These are phyloP conservation scores for Tricholoma terreum DNA, from an alignment of 768 basidiomycete genomes.

Conservation along the genomic window DNA sequence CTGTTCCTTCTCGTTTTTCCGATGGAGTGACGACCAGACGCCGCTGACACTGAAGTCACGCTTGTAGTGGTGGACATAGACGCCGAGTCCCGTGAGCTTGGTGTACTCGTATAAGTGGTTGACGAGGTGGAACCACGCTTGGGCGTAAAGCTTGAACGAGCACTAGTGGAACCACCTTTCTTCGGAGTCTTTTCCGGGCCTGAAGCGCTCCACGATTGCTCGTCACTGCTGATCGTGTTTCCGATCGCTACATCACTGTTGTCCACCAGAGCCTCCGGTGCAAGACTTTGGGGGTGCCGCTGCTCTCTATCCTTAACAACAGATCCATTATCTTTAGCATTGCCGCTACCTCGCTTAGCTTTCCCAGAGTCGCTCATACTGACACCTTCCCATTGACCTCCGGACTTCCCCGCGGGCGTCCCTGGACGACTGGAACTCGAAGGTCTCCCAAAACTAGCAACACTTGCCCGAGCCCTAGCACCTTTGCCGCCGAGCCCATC, in stretches of 20 bases:
- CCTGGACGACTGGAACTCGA: constrained; percentile 67
- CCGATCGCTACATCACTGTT: constrained; percentile 36
- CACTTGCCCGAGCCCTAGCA: constrained; percentile 73
- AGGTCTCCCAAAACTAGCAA: constrained; percentile 67
- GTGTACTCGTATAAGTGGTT: constrained; percentile 78
- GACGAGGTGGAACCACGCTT: constrained; percentile 91
- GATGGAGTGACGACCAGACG: constrained; percentile 70
- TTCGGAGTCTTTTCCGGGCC: constrained; percentile 63
- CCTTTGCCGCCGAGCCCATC: constrained; percentile 83
- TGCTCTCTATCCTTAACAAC: constrained; percentile 46
- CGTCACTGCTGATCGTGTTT: constrained; percentile 56
- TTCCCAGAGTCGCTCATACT: constrained; percentile 39
- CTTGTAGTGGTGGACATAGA: constrained; percentile 78
- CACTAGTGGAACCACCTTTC: constrained; percentile 53
- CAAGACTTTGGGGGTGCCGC: constrained; percentile 34
- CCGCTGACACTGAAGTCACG: constrained; percentile 69
- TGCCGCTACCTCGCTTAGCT: constrained; percentile 37
- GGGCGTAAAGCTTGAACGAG: constrained; percentile 73
- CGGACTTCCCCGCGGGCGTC: constrained; percentile 65
- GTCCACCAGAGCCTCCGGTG: constrained; percentile 34
- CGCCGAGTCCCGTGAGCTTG: constrained; percentile 84
- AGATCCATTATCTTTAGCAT: constrained; percentile 36
- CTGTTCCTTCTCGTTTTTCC: constrained; percentile 75
- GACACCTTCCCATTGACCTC: constrained; percentile 76
- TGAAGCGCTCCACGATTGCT: constrained; percentile 42